Evolutionary conservation across 257 asterid genomes (phyloP).

Genomic region (Gentiana straminea): DNA sequence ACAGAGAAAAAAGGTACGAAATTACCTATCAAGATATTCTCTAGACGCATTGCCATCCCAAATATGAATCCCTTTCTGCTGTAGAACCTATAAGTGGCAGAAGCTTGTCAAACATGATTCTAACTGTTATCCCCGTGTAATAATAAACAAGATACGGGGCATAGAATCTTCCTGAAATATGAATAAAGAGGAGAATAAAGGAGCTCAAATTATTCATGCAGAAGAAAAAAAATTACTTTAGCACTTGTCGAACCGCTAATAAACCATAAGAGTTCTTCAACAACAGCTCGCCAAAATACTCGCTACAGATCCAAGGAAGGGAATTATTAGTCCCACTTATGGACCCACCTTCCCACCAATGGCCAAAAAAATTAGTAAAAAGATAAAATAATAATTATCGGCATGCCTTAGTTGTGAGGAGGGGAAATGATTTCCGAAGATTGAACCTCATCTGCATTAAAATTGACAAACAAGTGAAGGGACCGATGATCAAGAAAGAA

Average conservation of each 20-base stretch:
- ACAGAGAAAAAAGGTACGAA: neutral
- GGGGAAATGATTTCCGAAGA: slow-evolving; percentile 86
- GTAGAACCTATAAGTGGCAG: slow-evolving; percentile 21
- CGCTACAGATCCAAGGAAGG: slow-evolving; percentile 29
- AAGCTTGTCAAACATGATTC: slow-evolving; percentile 1
- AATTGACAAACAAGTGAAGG: neutral
- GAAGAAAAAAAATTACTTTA: slow-evolving; percentile 36
- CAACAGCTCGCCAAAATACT: slow-evolving; percentile 94
- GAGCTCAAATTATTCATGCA: neutral
- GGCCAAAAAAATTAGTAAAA: neutral
- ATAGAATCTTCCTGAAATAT: too few species aligned
- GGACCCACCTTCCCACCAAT: neutral
- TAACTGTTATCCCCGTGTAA: too few species aligned
- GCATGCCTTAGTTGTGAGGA: slow-evolving; percentile 81
- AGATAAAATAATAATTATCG: neutral
- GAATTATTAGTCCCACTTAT: too few species aligned
- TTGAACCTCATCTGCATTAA: slow-evolving; percentile 71
- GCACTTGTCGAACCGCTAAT: slow-evolving; percentile 97
- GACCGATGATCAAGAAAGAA: too few species aligned
- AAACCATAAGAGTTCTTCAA: slow-evolving; percentile 98
- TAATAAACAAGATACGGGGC: too few species aligned
- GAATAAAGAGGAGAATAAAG: too few species aligned
- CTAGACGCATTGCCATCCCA: slow-evolving; percentile 51
- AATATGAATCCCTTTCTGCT: slow-evolving; percentile 39
- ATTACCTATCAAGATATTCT: slow-evolving; percentile 40